Percentiles rank a stretch among this genome's conserved stretches.
Evolutionary conservation across 164 flowering plant genomes (phyloP).

Genomic region (Kalanchoe fedtschenkoi): DNA sequence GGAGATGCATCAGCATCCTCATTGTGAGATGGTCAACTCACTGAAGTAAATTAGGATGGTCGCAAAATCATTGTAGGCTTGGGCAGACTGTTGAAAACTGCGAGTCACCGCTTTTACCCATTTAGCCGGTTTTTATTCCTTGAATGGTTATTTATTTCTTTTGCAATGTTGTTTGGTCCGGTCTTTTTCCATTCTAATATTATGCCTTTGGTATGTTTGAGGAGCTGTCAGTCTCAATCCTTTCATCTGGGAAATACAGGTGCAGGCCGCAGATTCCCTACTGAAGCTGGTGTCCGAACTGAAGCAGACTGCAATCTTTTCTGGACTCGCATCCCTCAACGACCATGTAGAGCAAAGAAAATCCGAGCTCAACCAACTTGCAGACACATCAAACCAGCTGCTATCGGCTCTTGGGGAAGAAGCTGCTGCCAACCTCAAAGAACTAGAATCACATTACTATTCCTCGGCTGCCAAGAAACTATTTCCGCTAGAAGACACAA

Average conservation of each 20-base stretch:
- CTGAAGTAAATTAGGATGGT: too few relatives aligned
- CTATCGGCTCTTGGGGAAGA: slow-evolving; percentile 75
- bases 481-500: background rate
- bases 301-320: slow-evolving; percentile 92
- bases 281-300: slow-evolving; percentile 91
- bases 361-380: slow-evolving; percentile 46
- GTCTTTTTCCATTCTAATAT: background rate
- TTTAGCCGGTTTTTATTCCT: background rate
- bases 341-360: slow-evolving; percentile 85
- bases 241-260: slow-evolving; percentile 29
- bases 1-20: background rate
- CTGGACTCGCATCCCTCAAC: slow-evolving; percentile 83
- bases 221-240: background rate
- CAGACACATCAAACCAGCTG: slow-evolving; percentile 53
- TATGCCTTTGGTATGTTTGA: background rate
- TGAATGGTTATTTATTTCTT: background rate
- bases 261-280: slow-evolving; percentile 85
- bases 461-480: slow-evolving; percentile 28
- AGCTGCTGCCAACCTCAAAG: slow-evolving; percentile 81
- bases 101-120: background rate
- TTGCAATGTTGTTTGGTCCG: background rate
- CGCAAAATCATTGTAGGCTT: too few relatives aligned
- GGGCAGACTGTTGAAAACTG: too few relatives aligned
- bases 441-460: slow-evolving; percentile 79
- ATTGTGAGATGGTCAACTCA: too few relatives aligned